A percentile compares a stretch with the other conserved stretches of the same genome.
Evolutionary conservation across 31 red algal species (phyloP).

Genomic region (Endocladia muricata): DNA sequence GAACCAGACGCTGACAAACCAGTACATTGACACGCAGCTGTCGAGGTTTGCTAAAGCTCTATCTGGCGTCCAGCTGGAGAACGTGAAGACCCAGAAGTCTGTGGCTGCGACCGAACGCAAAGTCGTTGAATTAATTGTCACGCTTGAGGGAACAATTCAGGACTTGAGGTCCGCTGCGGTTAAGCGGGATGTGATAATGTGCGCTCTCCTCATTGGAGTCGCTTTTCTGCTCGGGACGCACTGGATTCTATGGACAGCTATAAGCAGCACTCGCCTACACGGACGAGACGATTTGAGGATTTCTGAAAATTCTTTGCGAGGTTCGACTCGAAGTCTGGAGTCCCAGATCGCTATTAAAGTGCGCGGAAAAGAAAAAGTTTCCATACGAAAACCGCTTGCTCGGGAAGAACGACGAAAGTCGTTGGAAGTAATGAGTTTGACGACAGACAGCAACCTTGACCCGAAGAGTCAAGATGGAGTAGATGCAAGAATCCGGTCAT

Average conservation of each 20-base stretch:
- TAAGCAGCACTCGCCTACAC: conserved; percentile 7
- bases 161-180: conserved; percentile 2
- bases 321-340: too few relatives aligned
- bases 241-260: conserved; percentile 45
- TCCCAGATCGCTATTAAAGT: too few relatives aligned
- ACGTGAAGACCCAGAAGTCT: neutral
- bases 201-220: conserved; percentile 21
- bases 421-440: too few relatives aligned
- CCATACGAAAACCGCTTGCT: too few relatives aligned
- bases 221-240: conserved; percentile 33
- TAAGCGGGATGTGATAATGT: conserved; percentile 36
- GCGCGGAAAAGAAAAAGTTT: too few relatives aligned
- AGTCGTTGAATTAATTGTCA: conserved; percentile 5
- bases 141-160: conserved; percentile 5
- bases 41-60: conserved; percentile 45
- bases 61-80: conserved; percentile 5
- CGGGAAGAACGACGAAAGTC: too few relatives aligned
- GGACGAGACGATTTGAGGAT: too few relatives aligned
- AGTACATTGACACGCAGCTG: conserved; percentile 79
- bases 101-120: neutral
- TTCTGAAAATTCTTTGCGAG: too few relatives aligned
- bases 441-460: too few relatives aligned
- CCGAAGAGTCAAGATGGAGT: too few relatives aligned
- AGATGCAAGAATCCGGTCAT: too few relatives aligned
- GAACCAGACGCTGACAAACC: conserved; percentile 79